These are phyloP conservation scores for Dipteronia dyeriana DNA, from an alignment of 345 rosid species.

Conservation along the genomic window DNA sequence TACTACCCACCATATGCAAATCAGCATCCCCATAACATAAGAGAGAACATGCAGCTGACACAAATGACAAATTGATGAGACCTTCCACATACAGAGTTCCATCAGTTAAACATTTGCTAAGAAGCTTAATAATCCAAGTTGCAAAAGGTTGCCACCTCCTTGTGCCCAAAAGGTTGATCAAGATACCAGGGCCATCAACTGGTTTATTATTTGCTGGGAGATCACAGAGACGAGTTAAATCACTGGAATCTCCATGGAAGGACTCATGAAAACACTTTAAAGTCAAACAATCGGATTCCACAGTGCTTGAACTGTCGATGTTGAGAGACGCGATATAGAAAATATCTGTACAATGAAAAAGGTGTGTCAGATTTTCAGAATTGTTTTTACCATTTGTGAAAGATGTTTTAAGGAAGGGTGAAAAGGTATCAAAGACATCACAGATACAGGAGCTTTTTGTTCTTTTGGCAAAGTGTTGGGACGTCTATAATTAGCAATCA, in stretches of 20 bases:
- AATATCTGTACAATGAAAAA: conserved; percentile 58
- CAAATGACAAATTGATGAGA: conserved; percentile 60
- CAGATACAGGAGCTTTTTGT: background rate
- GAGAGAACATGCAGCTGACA: conserved; percentile 69
- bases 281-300: conserved; percentile 35
- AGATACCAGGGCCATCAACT: conserved; percentile 61
- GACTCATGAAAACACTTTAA: conserved; percentile 68
- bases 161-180: conserved; percentile 57
- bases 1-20: conserved; percentile 79
- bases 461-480: background rate
- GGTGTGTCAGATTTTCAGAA: conserved; percentile 15
- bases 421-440: background rate
- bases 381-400: background rate
- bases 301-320: conserved; percentile 28
- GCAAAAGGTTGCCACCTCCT: conserved; percentile 82
- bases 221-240: conserved; percentile 59
- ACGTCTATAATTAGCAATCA: background rate
- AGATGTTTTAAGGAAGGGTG: background rate
- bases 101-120: conserved; percentile 84
- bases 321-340: conserved; percentile 46
- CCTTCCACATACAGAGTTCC: conserved; percentile 92
- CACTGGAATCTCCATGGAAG: conserved; percentile 51
- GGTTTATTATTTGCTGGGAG: conserved; percentile 67
- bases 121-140: conserved; percentile 73
- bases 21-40: conserved; percentile 76